Percentiles rank a stretch among this genome's conserved stretches.
Conservation (phyloP, 1,139 yeast species). For the Pichia sp. region DNA sequence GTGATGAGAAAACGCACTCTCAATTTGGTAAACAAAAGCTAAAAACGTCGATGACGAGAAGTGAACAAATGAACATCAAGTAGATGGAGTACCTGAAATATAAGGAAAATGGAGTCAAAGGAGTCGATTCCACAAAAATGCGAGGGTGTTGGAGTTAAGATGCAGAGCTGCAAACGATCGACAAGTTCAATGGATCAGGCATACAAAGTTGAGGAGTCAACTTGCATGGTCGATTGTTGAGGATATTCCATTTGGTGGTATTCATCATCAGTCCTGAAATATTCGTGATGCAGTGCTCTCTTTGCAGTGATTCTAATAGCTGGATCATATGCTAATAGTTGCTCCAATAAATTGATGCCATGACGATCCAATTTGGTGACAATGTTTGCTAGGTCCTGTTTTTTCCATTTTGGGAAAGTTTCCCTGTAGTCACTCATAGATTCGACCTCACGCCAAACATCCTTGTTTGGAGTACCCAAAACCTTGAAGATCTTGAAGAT, state of each 20-base stretch:
- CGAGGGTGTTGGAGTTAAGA: not conserved
- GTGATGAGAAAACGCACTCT: too few species aligned
- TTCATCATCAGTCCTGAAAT: constrained; percentile 55
- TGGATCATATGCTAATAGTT: constrained; percentile 85
- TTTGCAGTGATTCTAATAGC: constrained; percentile 92
- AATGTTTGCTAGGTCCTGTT: constrained; percentile 58
- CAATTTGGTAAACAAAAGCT: too few species aligned
- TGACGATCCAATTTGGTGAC: constrained; percentile 79
- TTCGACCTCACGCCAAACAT: constrained; percentile 93
- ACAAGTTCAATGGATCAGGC: constrained; percentile 12
- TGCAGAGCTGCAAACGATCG: not conserved
- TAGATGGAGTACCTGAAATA: too few species aligned
- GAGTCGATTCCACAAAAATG: too few species aligned
- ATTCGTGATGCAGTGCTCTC: constrained; percentile 85
- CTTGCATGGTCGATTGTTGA: constrained; percentile 29
- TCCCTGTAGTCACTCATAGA: constrained; percentile 92
- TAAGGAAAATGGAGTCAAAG: too few species aligned
- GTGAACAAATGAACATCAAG: too few species aligned
- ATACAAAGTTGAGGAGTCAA: constrained; percentile 28
- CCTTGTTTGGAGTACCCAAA: constrained; percentile 92
- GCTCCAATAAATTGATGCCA: constrained; percentile 78
- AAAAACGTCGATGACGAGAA: too few species aligned
- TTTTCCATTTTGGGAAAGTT: constrained; percentile 92
- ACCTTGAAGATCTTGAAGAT: constrained; percentile 90
- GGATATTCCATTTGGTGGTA: constrained; percentile 22